These are phyloP conservation scores for Lodderomyces pseudojiufengensis DNA, from an alignment of 1,139 yeast species.

Conservation along the genomic window DNA sequence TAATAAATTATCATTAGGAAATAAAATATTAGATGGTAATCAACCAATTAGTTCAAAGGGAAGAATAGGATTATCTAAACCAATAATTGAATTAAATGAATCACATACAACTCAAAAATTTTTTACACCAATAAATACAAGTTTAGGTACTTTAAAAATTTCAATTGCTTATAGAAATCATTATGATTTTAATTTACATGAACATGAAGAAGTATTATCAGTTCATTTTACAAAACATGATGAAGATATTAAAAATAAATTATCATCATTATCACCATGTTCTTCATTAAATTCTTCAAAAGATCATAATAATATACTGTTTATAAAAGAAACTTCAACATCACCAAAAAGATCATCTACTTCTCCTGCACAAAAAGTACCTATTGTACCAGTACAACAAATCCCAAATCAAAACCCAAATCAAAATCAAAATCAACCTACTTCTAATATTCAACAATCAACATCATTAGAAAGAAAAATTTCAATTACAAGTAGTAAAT, in stretches of 20 bases:
- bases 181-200: slow-evolving; percentile 62
- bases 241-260: slow-evolving; percentile 8
- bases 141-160: slow-evolving; percentile 67
- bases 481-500: slow-evolving; percentile 44
- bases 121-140: slow-evolving; percentile 69
- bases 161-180: slow-evolving; percentile 79
- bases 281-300: slow-evolving; percentile 18
- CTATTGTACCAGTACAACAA: slow-evolving; percentile 25
- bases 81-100: slow-evolving; percentile 50
- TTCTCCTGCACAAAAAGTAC: slow-evolving; percentile 52
- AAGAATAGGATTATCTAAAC: slow-evolving; percentile 74
- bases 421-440: background rate
- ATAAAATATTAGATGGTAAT: slow-evolving; percentile 71
- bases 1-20: slow-evolving; percentile 37
- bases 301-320: slow-evolving; percentile 7
- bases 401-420: slow-evolving; percentile 10
- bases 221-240: slow-evolving; percentile 42
- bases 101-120: slow-evolving; percentile 58
- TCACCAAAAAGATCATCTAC: slow-evolving; percentile 17
- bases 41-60: slow-evolving; percentile 79
- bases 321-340: slow-evolving; percentile 16
- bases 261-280: slow-evolving; percentile 29
- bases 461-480: slow-evolving; percentile 40
- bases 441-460: slow-evolving; percentile 8
- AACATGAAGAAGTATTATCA: slow-evolving; percentile 61